These are phyloP conservation scores for Hirschfeldia incana DNA, from an alignment of 345 rosid species.

Conservation along the genomic window DNA sequence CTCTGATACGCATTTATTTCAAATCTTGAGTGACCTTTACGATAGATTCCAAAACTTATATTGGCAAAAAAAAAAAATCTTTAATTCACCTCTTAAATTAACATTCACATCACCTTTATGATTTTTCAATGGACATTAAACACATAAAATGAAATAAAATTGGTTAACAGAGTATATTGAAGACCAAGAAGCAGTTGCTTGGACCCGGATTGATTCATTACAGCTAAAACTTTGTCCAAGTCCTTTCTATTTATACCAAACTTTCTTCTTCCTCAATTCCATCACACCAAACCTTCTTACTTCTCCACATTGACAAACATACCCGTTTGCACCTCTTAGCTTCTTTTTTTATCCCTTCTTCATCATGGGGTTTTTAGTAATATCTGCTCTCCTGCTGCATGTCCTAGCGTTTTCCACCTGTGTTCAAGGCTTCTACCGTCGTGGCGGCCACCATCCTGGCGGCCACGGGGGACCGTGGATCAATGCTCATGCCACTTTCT, in stretches of 20 bases:
- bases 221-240: constrained; percentile 29
- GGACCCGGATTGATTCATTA: constrained; percentile 40
- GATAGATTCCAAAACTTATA: constrained; percentile 28
- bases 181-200: constrained; percentile 30
- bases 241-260: constrained; percentile 32
- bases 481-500: constrained; percentile 77
- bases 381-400: constrained; percentile 20
- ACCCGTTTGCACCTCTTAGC: neutral
- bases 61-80: neutral
- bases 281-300: constrained; percentile 13
- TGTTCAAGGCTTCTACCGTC: constrained; percentile 29
- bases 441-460: constrained; percentile 24
- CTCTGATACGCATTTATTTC: constrained; percentile 13
- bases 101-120: constrained; percentile 8
- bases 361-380: constrained; percentile 28
- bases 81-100: constrained; percentile 13
- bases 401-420: constrained; percentile 19
- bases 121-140: constrained; percentile 1
- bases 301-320: constrained; percentile 8
- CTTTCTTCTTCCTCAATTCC: constrained; percentile 22
- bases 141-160: neutral
- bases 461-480: constrained; percentile 56
- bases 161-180: constrained; percentile 4
- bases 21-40: constrained; percentile 20
- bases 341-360: constrained; percentile 2